Evolutionary conservation across 768 basidiomycete genomes (phyloP), one percentile per base, ranked within the genome.

Genomic region (Boletus rufocinnamomeus): DNA sequence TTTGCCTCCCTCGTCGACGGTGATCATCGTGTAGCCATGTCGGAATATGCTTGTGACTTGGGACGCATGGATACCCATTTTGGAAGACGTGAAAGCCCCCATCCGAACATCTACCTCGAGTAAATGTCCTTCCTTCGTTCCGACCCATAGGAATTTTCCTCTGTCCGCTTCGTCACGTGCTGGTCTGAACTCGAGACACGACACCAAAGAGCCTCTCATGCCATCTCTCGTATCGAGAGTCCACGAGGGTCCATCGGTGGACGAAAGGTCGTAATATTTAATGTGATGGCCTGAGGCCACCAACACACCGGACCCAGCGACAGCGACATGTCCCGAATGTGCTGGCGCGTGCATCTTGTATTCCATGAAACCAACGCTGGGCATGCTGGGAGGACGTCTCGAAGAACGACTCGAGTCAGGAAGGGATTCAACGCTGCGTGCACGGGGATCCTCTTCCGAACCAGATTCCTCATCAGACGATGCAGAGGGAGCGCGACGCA

Each of bases 41-140:
- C 91, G 81, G 71, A 91, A 88, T 32, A 98, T 89, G 62, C 85
- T 78, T 1, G 82, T 81, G 54, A 98, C 79, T 1, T 87, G 73
- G 55, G 85, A 79, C 0, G 84, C 66, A 66, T 97, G 95, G 0
- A 82, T 83, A 14, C 79, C 77, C 37, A 80, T 77, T 60, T 86
- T 90, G 34, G 79, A 75, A 16, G 83, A 84, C 2, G 78, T 78
- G 21, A 93, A 72, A 6, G 65, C 63, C 0, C 86, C 88, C 3
- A 80, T 84, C 53, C 80, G 73, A 40, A 89, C 76, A 67, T 98
- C 93, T 55, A 96, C 63, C 77, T 97, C 95, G 63, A 88, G 80
- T 27, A 99, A 58, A 70, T 89, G 86, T 0, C 96, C 96, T 27
- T 96, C 93, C 75, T 91, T 94, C 30, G 93, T 93, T 5, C 95